phyloP scores from a whole-genome alignment of 176 grass and related monocot genomes.

The Luzula sylvatica region DNA sequence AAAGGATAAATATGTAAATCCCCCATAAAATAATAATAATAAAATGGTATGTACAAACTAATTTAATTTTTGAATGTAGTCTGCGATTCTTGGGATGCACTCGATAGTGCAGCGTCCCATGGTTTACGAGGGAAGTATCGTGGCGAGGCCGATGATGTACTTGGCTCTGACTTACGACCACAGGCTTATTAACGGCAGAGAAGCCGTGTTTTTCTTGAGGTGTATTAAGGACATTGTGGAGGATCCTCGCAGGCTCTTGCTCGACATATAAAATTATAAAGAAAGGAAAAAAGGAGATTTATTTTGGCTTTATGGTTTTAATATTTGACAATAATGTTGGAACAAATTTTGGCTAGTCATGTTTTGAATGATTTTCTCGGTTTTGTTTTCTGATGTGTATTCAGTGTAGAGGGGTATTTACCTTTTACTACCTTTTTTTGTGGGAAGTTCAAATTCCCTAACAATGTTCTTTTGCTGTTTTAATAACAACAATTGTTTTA shows the following conservation, averaged over 20 bases:
- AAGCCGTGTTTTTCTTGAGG: slow-evolving; percentile 71
- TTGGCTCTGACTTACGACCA: no score
- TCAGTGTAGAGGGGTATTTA: not conserved
- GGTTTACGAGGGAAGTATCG: slow-evolving; percentile 47
- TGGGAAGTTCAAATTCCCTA: no score
- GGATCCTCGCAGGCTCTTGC: slow-evolving; percentile 64
- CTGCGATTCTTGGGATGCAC: no score
- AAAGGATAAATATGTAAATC: no score
- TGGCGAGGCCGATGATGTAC: slow-evolving; percentile 78
- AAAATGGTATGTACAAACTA: no score
- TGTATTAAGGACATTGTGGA: slow-evolving; percentile 84
- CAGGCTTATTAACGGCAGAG: no score
- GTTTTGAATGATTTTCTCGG: no score
- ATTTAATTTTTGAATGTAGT: no score
- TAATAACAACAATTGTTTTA: not conserved
- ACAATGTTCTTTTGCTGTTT: not conserved
- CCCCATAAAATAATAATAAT: no score
- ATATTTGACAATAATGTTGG: slow-evolving; percentile 46
- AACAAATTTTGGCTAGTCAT: slow-evolving; percentile 37
- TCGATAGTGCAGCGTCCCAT: no score
- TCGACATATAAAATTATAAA: slow-evolving; percentile 45
- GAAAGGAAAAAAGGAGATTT: not conserved
- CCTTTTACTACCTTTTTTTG: slow-evolving; percentile 20
- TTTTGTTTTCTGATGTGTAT: slow-evolving; percentile 15
- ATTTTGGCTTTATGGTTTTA: no score